phyloP scores from a whole-genome alignment of 2,329 filamentous ascomycete genomes.

The Cercospora sp. region DNA sequence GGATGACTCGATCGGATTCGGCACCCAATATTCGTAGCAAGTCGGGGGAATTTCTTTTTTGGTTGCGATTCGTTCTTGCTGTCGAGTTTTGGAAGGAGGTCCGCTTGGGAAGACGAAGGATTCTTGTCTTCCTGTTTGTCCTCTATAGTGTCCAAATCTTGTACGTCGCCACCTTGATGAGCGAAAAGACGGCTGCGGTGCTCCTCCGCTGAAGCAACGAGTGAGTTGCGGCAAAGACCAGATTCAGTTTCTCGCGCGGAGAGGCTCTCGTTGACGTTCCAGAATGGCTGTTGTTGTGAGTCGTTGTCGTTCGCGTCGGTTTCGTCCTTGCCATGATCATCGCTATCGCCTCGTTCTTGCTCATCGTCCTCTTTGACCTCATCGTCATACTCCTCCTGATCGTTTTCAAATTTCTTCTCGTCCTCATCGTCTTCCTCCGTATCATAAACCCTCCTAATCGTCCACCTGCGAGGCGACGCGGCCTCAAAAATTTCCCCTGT shows the following conservation, averaged over 20 bases:
- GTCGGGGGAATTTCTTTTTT: not conserved
- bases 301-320: not conserved
- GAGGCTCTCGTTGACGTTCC: slow-evolving; percentile 1
- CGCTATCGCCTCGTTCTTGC: not conserved
- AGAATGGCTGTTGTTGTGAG: not conserved
- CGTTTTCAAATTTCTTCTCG: not conserved
- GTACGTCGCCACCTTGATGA: not conserved
- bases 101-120: not conserved
- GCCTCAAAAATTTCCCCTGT: not conserved
- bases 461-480: not conserved
- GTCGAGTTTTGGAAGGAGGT: not conserved
- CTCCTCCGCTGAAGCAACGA: not conserved
- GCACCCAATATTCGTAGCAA: not conserved
- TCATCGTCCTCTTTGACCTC: not conserved
- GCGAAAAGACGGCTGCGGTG: not conserved
- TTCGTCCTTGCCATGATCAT: not conserved
- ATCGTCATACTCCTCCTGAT: not conserved
- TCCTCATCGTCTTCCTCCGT: not conserved
- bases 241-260: not conserved
- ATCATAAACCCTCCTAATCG: not conserved
- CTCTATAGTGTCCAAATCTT: not conserved
- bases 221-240: not conserved
- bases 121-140: not conserved
- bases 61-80: not conserved
- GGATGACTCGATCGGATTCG: not conserved